Evolutionary conservation across 164 flowering plant genomes (phyloP), one percentile per base, ranked within the genome.

Genomic region (Protea cynaroides): DNA sequence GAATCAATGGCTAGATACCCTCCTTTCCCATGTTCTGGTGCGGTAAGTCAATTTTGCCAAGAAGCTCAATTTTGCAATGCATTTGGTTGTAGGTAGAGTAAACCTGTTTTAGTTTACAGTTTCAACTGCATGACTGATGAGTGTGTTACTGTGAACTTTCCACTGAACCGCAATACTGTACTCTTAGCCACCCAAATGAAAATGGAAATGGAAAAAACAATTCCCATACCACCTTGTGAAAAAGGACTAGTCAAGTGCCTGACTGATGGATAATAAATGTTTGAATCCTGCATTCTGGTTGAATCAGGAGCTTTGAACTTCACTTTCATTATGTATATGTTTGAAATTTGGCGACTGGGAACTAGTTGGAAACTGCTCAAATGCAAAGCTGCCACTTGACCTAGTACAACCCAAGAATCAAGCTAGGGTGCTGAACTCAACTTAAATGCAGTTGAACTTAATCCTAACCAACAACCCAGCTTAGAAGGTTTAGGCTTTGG

Each of bases 1-100:
- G 57, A 81, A 55, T 69, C 74, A 25, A 74, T 83, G 85, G 65
- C 72, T 64, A 78, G 63, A 69, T 78, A 78, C 65, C 77, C 83
- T 49, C 58, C 10, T 55, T 65, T 34, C 62, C 69, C 83, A 29
- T 64, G 70, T 75, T 74, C 81, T 65, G 83, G 73, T 58, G 60
- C 75, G 83, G 96, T 92, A 80, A 78, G 92, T 70, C 22, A 23
- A 64, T 59, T 59, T 65, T 3, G 15, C 17, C n/a, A 15, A 61
- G 22, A 46, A 24, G 22, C 15, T 40, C 23, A 59, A 19, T 0
- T 38, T 38, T 38, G 47, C 49, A 29, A 5, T 29, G 5, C 34
- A 29, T 29, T 4, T 15, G 9, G 46, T 1, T 40, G 14, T 40
- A 40, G 10, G 46, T 40, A 40, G 10, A 40, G 40, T 40, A 40